Evolutionary conservation across 495 filamentous ascomycete species (phyloP).

Genomic region (Aspergillus mulundensis): DNA sequence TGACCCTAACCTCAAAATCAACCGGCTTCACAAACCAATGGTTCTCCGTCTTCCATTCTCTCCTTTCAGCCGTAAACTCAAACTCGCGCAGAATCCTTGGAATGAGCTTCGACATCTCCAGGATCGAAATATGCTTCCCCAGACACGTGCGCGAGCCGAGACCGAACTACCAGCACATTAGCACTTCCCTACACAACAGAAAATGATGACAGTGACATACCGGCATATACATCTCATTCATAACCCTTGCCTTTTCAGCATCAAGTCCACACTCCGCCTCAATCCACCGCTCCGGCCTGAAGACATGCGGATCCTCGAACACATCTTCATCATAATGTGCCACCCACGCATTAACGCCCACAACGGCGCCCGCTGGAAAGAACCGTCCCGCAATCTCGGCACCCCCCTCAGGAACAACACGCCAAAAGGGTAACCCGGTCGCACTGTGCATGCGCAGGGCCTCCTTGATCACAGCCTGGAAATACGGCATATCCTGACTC

Average conservation of each 20-base stretch:
- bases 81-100: constrained; percentile 43
- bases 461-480: constrained; percentile 48
- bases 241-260: constrained; percentile 28
- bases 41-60: constrained; percentile 37
- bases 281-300: constrained; percentile 37
- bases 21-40: constrained; percentile 49
- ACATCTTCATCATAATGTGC: constrained; percentile 43
- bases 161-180: constrained; percentile 36
- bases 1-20: constrained; percentile 31
- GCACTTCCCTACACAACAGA: background rate
- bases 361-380: constrained; percentile 41
- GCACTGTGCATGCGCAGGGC: constrained; percentile 38
- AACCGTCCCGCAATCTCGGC: constrained; percentile 29
- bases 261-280: constrained; percentile 22
- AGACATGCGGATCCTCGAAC: constrained; percentile 38
- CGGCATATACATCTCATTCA: constrained; percentile 45
- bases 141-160: constrained; percentile 42
- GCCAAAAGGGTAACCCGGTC: constrained; percentile 34
- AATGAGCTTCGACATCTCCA: constrained; percentile 47
- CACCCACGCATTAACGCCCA: constrained; percentile 55
- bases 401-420: constrained; percentile 41
- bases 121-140: constrained; percentile 45
- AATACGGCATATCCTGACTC: constrained; percentile 46
- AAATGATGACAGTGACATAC: constrained; percentile 19
- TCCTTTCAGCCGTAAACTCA: constrained; percentile 28